Base-by-base conservation (phyloP, 495 filamentous ascomycete genomes). In the Aspergillus bridgeri region DNA sequence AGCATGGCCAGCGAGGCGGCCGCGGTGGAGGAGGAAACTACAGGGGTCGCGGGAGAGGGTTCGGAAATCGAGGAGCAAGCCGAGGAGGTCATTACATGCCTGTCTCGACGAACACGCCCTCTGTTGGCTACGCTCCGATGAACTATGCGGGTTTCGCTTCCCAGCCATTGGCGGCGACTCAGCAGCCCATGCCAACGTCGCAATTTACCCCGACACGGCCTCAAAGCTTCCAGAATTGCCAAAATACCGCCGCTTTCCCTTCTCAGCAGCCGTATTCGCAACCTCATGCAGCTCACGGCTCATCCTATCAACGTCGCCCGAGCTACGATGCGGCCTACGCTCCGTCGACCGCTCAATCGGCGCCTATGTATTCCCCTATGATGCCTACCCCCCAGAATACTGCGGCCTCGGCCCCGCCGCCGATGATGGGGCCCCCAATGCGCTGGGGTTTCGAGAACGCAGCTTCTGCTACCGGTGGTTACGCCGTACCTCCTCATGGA, bases 341-440 rank as follows among this genome's bases (percentile, higher is more conserved):
- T 42, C 46, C 60, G 11, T 42, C 68, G 19, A 50, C 61, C 56
- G 53, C 69, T 11, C 70, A 66, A 51, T 50, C 62, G 45, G 48
- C 68, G 15, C 62, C 68, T 20, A 18, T 60, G 20, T 75, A 71
- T 52, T 52, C 68, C 48, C 38, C 72, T 9, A 61, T 49, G 38
- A 29, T 65, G 11, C 56, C 68, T 21, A 48, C 60, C 33, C 57
- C 65, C 19, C 70, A 70, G 17, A 68, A 67, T 64, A 46, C 29
- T 5, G 55, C 64, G 2, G 63, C 56, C 5, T 42, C 67, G 20
- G 65, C 68, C 52, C 80, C 79, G 58, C 73, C 77, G 17, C 73
- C 78, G 46, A 67, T 84, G 54, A 82, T 87, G 78, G 81, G 79
- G 1, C 79, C 82, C 33, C 81, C 81, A 0, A 78, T 85, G 59